These are phyloP conservation scores for Carpinus fangiana DNA, from an alignment of 306 rosid genomes.

Conservation along the genomic window DNA sequence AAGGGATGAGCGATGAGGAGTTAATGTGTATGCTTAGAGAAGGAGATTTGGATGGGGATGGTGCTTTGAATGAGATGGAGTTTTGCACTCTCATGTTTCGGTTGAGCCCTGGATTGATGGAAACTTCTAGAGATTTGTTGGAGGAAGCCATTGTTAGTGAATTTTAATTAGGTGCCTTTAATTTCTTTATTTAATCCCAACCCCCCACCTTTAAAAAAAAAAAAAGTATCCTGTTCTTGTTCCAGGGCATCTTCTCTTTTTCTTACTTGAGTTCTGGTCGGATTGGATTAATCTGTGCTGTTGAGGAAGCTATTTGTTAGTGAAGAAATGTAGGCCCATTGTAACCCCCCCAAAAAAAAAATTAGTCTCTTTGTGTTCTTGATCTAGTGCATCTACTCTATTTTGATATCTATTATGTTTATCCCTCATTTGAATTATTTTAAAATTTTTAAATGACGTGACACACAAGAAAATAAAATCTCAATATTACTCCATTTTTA, in stretches of 20 bases:
- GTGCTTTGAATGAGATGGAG: constrained; percentile 73
- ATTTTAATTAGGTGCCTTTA: not conserved
- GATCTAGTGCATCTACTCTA: constrained; percentile 2
- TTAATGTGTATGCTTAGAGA: constrained; percentile 65
- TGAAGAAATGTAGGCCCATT: not conserved
- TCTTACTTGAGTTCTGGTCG: not conserved
- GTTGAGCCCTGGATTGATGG: constrained; percentile 83
- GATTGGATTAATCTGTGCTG: not conserved
- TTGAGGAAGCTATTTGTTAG: constrained; percentile 1
- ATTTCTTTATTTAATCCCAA: not conserved
- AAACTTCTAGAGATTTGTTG: constrained; percentile 47
- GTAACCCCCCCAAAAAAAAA: not conserved
- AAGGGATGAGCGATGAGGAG: constrained; percentile 73
- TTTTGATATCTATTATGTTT: constrained; percentile 12
- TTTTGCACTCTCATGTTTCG: constrained; percentile 83
- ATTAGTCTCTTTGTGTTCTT: constrained; percentile 8
- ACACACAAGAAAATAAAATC: too few relatives aligned
- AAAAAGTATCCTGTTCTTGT: not conserved
- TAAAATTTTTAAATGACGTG: too few relatives aligned
- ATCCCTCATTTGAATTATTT: not conserved
- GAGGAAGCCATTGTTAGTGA: constrained; percentile 47
- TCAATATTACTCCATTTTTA: too few relatives aligned
- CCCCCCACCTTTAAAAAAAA: not conserved
- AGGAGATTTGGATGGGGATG: constrained; percentile 87
- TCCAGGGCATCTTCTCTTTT: not conserved